Evolutionary conservation across 306 rosid genomes (phyloP), one percentile per base, ranked within the genome.

Genomic region (Canavalia ensiformis): DNA sequence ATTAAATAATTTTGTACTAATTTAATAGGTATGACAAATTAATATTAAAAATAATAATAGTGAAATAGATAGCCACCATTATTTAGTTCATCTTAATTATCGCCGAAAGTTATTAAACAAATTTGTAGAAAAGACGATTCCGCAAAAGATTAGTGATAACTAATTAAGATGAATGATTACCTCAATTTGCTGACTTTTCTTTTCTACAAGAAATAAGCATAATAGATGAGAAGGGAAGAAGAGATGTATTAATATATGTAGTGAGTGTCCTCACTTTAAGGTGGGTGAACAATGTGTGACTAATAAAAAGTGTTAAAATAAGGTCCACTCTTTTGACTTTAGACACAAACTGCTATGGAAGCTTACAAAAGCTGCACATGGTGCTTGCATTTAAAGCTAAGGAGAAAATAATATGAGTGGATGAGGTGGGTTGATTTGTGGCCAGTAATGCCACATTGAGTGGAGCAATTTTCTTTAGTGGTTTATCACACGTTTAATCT

Each of bases 321-420:
- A 74, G 75, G 86, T 89, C 86, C 84, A 69, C 81, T 74, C 76
- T 44, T 75, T 85, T 89, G 94, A 82, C 91, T 86, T 83, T 81
- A 74, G 80, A 58, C 78, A 65, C 81, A 78, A 50, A 76, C 66
- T 76, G 10, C 52, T 54, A 74, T 68, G 87, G 74, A 85, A 83
- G 68, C 76, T 64, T 77, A 28, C 31, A 52, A 60, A 62, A 67
- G 28, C 52, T 67, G 59, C 81, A 76, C 84, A 82, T 86, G 89
- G 85, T 28, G 72, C 30, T 51, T 87, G 62, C 57, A 47, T 64
- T 72, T 83, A 47, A 71, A 55, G 76, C 39, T 0, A 50, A 55
- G 5, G 1, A 34, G 65, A 78, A 78, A 56, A 34, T 42, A 67
- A 54, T 6, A 29, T 49, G 51, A 31, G 49, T n/a, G 4, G 28